These are phyloP conservation scores for Aspergillus panamensis DNA, from an alignment of 495 filamentous ascomycete genomes.

Conservation along the genomic window DNA sequence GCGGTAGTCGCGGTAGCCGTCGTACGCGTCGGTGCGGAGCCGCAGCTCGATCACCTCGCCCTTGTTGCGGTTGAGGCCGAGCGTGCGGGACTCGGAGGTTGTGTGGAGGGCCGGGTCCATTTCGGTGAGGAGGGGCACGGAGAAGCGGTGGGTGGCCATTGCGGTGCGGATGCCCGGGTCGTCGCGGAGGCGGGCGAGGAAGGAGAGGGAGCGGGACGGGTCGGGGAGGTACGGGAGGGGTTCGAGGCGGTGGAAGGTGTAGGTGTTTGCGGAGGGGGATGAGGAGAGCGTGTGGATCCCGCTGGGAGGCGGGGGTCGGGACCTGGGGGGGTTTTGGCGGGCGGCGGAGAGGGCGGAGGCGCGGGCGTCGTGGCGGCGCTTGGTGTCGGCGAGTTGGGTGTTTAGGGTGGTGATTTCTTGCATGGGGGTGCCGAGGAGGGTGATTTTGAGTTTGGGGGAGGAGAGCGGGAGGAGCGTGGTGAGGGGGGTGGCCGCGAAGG, in stretches of 20 bases:
- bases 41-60: slow-evolving; percentile 92
- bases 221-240: slow-evolving; percentile 78
- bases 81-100: slow-evolving; percentile 69
- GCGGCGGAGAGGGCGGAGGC: slow-evolving; percentile 35
- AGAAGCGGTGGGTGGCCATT: slow-evolving; percentile 82
- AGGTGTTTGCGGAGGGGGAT: slow-evolving; percentile 52
- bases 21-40: slow-evolving; percentile 86
- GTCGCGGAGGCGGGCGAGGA: slow-evolving; percentile 70
- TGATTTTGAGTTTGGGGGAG: slow-evolving; percentile 48
- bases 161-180: slow-evolving; percentile 81
- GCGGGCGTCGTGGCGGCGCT: slow-evolving; percentile 37
- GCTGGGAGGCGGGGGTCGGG: slow-evolving; percentile 27
- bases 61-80: slow-evolving; percentile 83
- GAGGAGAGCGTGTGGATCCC: slow-evolving; percentile 44
- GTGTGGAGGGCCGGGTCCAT: slow-evolving; percentile 91
- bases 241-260: slow-evolving; percentile 77
- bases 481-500: slow-evolving; percentile 48
- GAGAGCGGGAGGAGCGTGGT: slow-evolving; percentile 36
- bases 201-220: slow-evolving; percentile 61
- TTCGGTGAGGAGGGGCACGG: slow-evolving; percentile 84
- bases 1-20: slow-evolving; percentile 89
- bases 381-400: slow-evolving; percentile 37
- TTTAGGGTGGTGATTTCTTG: slow-evolving; percentile 39
- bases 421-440: slow-evolving; percentile 38
- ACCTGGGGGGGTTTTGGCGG: slow-evolving; percentile 24